Base-by-base conservation (phyloP, 2,329 filamentous ascomycete genomes). In the Raffaelea arxii region DNA sequence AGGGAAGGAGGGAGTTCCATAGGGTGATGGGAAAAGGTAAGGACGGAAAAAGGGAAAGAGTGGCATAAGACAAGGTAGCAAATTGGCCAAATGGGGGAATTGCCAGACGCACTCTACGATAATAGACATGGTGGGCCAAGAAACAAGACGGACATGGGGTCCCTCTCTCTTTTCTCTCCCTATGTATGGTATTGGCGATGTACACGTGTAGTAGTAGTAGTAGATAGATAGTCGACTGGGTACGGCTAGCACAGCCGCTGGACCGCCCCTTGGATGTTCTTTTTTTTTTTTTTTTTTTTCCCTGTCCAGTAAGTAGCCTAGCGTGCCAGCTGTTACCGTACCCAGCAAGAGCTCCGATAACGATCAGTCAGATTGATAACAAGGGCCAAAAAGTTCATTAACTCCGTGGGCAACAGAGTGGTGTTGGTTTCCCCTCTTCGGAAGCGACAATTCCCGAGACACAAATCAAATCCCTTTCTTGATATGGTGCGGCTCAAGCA, bases 71-170 rank as follows among this genome's bases (percentile, higher is more conserved):
- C 11, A 10, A 41, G 36, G 10, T 6, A 19, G 30, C 10, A 12
- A 19, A 11, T 7, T 18, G 12, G 19, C 14, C 36, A 35, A 18
- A n/a, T 6, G 19, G 32, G 6, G 37, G 36, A 32, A 30, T 25
- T 25, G 16, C 4, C 36, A 35, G 40, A 68, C 70, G 58, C 56
- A 74, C 70, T 73, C 69, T 53, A 65, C 63, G 51, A 73, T 66
- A 46, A 72, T 59, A 51, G 70, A 71, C 70, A 72, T 71, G 49
- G 53, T 35, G 19, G 27, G 21, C 39, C 22, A 18, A 36, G 32
- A 32, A 9, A n/a, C n/a, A n/a, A n/a, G n/a, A n/a, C n/a, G n/a
- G n/a, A n/a, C n/a, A n/a, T n/a, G n/a, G n/a, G n/a, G n/a, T n/a
- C n/a, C n/a, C n/a, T n/a, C n/a, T n/a, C n/a, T n/a, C n/a, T n/a